These are phyloP conservation scores for Macrophomina phaseolina DNA, from an alignment of 2,329 filamentous ascomycete genomes.

Conservation along the genomic window DNA sequence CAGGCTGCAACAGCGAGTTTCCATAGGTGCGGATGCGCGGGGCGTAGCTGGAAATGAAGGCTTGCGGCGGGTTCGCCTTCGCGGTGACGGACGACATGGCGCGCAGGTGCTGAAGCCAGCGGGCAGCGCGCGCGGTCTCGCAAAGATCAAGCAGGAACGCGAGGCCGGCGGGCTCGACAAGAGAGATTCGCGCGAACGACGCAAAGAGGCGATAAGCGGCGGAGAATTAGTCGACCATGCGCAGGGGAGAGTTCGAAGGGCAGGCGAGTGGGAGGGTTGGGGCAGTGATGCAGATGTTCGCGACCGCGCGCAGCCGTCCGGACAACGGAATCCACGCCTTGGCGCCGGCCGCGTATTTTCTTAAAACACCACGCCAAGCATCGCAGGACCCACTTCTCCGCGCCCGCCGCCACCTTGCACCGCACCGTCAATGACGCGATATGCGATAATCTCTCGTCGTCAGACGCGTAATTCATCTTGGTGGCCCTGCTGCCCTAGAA, in stretches of 20 bases:
- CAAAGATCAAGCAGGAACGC: conserved; percentile 2
- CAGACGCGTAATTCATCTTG: too few relatives aligned
- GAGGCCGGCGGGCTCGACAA: conserved; percentile 2
- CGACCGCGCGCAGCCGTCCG: conserved; percentile 15
- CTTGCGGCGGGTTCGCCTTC: conserved; percentile 69
- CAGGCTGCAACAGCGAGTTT: conserved; percentile 87
- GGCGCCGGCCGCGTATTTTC: conserved; percentile 22
- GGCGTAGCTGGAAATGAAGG: conserved; percentile 89
- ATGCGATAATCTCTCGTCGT: background rate
- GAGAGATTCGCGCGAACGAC: conserved; percentile 2
- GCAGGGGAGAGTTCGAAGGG: background rate
- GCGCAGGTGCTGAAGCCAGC: conserved; percentile 32
- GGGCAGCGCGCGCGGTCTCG: conserved; percentile 29
- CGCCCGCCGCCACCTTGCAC: background rate
- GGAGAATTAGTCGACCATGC: conserved; percentile 5
- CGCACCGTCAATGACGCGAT: background rate
- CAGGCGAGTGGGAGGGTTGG: background rate
- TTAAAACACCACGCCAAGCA: conserved; percentile 26
- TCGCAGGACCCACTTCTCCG: background rate
- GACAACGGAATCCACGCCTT: conserved; percentile 19
- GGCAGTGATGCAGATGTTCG: conserved; percentile 22
- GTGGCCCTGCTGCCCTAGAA: too few relatives aligned
- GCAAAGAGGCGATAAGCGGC: background rate
- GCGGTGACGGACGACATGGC: conserved; percentile 47
- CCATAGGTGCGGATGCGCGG: conserved; percentile 87